Evolutionary conservation across 257 asterid species (phyloP).

Genomic region (Scutellaria baicalensis): DNA sequence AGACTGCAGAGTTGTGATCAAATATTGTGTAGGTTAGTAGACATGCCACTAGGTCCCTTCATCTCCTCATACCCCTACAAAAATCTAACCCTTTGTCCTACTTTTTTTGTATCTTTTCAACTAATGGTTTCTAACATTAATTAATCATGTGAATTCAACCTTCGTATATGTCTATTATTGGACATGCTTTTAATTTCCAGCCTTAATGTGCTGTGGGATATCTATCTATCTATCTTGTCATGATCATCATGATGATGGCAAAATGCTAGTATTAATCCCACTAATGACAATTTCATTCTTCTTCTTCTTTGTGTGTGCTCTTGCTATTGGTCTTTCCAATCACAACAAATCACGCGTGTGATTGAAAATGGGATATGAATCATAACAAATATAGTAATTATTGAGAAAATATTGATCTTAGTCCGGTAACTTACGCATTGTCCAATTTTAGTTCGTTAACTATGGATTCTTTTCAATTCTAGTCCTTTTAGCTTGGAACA

Average conservation of each 20-base stretch:
- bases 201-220: conserved; percentile 7
- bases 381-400: not conserved
- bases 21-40: conserved; percentile 3
- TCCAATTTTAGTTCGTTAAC: too few relatives aligned
- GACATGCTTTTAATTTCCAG: conserved; percentile 1
- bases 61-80: conserved; percentile 30
- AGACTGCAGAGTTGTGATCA: not conserved
- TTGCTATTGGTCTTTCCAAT: not conserved
- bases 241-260: not conserved
- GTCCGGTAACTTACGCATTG: too few relatives aligned
- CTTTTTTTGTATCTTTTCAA: not conserved
- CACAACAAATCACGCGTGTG: not conserved
- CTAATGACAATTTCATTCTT: conserved; percentile 2
- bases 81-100: conserved; percentile 15
- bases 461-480: too few relatives aligned
- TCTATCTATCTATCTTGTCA: not conserved
- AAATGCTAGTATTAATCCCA: conserved; percentile 5
- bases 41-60: conserved; percentile 16
- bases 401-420: too few relatives aligned
- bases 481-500: too few relatives aligned
- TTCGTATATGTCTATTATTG: not conserved
- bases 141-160: not conserved
- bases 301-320: not conserved
- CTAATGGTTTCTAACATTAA: not conserved
- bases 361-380: not conserved